Conservation (phyloP, 257 asterid species). For the Vinca minor region DNA sequence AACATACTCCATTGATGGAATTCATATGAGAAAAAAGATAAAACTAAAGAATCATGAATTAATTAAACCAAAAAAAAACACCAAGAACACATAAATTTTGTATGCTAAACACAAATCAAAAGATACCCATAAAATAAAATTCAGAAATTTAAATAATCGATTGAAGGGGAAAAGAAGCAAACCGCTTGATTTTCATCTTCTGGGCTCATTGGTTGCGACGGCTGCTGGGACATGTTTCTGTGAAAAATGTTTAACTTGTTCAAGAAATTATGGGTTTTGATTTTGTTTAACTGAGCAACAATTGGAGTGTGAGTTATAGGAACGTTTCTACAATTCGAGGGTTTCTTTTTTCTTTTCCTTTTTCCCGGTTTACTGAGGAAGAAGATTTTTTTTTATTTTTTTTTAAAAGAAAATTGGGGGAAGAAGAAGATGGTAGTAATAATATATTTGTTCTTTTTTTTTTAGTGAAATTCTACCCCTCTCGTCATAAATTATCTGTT, state of each 20-base stretch:
- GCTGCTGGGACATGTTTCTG: conserved; percentile 18
- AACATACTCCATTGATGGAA: not conserved
- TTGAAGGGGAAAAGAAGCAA: not conserved
- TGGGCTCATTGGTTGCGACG: conserved; percentile 14
- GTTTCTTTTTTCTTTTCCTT: no score
- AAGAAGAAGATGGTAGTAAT: no score
- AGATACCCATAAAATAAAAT: not conserved
- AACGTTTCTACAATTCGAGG: no score
- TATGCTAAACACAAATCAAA: not conserved
- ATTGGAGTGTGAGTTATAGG: no score
- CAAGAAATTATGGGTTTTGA: not conserved
- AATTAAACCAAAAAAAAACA: not conserved
- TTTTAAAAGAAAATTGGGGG: no score
- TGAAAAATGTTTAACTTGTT: not conserved
- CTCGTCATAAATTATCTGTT: no score
- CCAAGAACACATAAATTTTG: not conserved
- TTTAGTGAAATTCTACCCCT: no score
- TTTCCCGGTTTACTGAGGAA: no score
- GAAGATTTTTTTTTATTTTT: no score
- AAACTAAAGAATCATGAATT: not conserved
- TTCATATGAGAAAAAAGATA: not conserved
- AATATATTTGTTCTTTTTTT: no score
- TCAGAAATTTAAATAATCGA: not conserved
- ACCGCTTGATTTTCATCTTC: conserved; percentile 20
- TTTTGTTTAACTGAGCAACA: not conserved